Percentiles rank a stretch among this genome's conserved stretches.
phyloP scores from a whole-genome alignment of 2,329 filamentous ascomycete genomes.

The Microsporum ferrugineum region DNA sequence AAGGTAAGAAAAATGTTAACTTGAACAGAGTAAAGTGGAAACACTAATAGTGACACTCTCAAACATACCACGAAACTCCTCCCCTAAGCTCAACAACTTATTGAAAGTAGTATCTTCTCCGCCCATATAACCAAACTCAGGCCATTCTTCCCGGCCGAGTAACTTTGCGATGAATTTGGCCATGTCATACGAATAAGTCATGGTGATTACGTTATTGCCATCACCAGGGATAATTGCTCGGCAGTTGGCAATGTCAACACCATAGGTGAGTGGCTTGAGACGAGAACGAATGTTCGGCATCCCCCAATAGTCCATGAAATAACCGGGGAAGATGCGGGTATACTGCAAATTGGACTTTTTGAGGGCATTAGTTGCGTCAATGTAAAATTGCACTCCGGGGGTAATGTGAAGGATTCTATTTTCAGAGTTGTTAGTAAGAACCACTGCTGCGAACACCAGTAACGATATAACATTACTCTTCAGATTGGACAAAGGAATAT shows the following conservation, averaged over 20 bases:
- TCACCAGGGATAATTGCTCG: neutral
- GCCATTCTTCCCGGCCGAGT: neutral
- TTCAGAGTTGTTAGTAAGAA: neutral
- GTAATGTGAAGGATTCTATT: neutral
- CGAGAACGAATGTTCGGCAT: neutral
- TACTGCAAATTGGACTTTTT: neutral
- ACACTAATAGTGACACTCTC: neutral
- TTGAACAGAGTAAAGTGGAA: neutral
- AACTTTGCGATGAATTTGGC: neutral
- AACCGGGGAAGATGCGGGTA: neutral
- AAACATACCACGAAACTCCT: neutral
- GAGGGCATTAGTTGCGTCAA: neutral
- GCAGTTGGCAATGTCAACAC: neutral
- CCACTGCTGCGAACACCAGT: neutral
- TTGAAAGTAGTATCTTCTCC: neutral
- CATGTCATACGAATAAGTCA: neutral
- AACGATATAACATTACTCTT: neutral
- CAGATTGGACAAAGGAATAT: neutral
- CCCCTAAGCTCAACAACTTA: neutral
- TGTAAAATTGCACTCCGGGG: neutral
- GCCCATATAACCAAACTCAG: neutral
- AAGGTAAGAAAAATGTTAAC: neutral
- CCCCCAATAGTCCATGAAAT: conserved; percentile 2
- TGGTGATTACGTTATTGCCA: neutral
- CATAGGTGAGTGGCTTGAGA: neutral